Base-by-base conservation (phyloP, 2,329 filamentous ascomycete species). In the Fusarium zealandicum region DNA sequence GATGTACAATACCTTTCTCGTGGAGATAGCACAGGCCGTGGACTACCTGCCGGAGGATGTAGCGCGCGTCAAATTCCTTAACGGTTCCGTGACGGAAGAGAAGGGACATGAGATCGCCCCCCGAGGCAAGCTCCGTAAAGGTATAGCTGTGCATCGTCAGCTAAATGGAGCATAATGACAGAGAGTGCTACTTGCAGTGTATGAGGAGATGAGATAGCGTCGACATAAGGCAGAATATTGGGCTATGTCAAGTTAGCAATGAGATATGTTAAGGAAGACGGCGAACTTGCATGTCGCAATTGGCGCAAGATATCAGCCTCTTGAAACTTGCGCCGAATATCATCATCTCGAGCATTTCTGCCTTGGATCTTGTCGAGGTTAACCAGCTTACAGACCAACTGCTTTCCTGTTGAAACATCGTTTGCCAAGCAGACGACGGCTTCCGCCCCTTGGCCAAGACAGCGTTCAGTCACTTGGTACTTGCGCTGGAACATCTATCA, bases 371-470 rank as follows among this genome's bases (percentile, higher is more conserved):
- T 61, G 27, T 75, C 73, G 2, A 88, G 65, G 46, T 82, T 75
- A 44, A 90, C 75, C 8, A 90, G 72, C 64, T 92, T 91, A 75
- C 89, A 92, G 10, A 87, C 87, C 16, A 90, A 60, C 64, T 91
- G 89, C 49, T 78, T 79, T 31, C 78, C 76, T 0, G 80, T 82
- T 6, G 69, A 70, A 18, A 74, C 69, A 13, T 89, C 78, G 3
- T 80, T 68, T 7, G 75, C 72, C 6, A 77, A 63, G 40, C 72
- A 74, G 11, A 77, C 73, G 13, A 65, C 57, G 12, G 69, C 75
- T 53, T 77, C 73, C 17, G 71, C 67, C 2, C 75, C 75, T 28
- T 70, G 63, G 2, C 75, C 75, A 8, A 78, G 68, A 35, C 73
- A 73, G 11, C 70, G 69, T 10, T 70, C 56, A 5, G 72, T 71